Base-by-base conservation (phyloP, 2,329 filamentous ascomycete species). In the Curvularia sp. region DNA sequence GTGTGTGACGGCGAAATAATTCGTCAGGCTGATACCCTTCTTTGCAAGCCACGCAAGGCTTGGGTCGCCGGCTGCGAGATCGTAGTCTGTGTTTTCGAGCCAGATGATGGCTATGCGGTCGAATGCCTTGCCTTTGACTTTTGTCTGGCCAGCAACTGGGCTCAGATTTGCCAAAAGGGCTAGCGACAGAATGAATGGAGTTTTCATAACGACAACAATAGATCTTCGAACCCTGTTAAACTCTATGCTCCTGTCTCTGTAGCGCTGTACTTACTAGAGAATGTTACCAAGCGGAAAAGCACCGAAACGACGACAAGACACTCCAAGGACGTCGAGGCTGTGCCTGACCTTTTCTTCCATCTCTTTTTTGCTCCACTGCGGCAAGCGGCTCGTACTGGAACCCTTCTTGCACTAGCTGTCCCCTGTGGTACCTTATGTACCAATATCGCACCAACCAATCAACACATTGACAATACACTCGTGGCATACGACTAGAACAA, bases 61-160 rank as follows among this genome's bases (percentile, higher is more conserved):
- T 46, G 85, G 82, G 73, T 93, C 89, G 15, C 82, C 84, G 36
- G 80, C 80, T 1, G 89, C 86, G 69, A 87, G 84, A 51, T 86
- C 82, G 64, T 85, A 93, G 75, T 86, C 82, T 48, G 87, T 90
- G 74, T 93, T 93, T 80, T 93, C 91, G 47, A 92, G 82, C 87
- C 89, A 93, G 75, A 93, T 87, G 56, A 87, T 84, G 54, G 87
- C 86, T 60, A 91, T 85, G 15, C 90, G 86, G 72, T 92, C 84
- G 72, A 93, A 93, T 0, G 83, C 86, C 71, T 88, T 86, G 61
- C 91, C 91, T 71, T 86, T 83, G 50, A 93, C 86, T 68, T 86
- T 73, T 9, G 25, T 55, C 32, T 55, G 41, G 34, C 36, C 45
- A 73, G 83, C 87, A 30, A 83, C 86, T 9, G 58, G 59, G 53